Evolutionary conservation across 192 early-diverging fungal genomes (phyloP), one percentile per base, ranked within the genome.

Genomic region (Coemansia sp.): DNA sequence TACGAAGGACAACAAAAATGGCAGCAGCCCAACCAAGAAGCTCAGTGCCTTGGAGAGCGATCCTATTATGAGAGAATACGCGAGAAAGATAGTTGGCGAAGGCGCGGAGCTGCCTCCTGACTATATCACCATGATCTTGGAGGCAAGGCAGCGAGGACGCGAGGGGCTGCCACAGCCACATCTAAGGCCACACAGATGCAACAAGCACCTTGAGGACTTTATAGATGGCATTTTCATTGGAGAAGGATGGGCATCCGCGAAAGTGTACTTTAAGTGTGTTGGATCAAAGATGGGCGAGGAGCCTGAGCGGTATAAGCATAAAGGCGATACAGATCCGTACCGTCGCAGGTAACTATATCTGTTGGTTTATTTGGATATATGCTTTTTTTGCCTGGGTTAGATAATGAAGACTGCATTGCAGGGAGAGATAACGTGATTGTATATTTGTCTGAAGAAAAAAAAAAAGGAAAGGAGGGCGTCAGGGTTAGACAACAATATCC

Each of bases 161-260:
- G 71, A 68, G 55, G 79, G 79, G 6, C 62, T 71, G 30, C 74
- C 74, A 12, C 79, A 82, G 65, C 79, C 79, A 21, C 68, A 73
- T 41, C 68, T 82, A 21, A 66, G 64, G 49, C 79, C 79, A 39
- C 79, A 82, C 60, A 62, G 79, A 14, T 82, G 79, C 62, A 71
- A 76, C 55, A 73, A 73, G 39, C 79, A 82, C 38, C 53, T 82
- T 57, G 73, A 82, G 43, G 80, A 82, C 63, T 74, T 82, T 71
- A 41, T 82, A 14, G 75, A 77, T 38, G 75, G 80, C 18, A 66
- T 82, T 8, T 77, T 82, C 21, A 35, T 71, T 20, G 68, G 68
- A 58, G 80, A 74, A 63, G 59, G 36, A 33, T 74, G 68, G 75
- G 58, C 53, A 59, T 57, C 80, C 1, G 56, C 58, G 46, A 76